These are phyloP conservation scores for Agarophyton chilense DNA, from an alignment of 23 red algal genomes.

Conservation along the genomic window DNA sequence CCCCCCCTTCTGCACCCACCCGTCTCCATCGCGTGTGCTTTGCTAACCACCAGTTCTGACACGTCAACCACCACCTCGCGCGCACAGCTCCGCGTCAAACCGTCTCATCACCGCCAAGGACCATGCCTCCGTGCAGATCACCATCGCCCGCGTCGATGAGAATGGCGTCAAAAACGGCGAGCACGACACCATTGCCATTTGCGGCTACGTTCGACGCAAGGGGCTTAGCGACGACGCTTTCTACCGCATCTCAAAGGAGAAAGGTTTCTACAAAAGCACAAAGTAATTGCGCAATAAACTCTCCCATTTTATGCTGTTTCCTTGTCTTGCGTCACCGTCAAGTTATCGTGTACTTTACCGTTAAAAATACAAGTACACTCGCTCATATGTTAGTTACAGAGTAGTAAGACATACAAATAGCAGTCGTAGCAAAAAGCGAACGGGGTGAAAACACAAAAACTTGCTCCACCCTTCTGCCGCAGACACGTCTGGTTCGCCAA, in stretches of 20 bases:
- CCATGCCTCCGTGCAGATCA: slow-evolving; percentile 97
- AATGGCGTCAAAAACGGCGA: slow-evolving; percentile 83
- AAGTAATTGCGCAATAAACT: slow-evolving; percentile 12
- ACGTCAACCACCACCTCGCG: background rate
- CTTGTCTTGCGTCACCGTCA: background rate
- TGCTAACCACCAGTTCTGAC: background rate
- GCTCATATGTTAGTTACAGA: background rate
- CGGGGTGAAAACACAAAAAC: background rate
- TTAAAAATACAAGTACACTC: background rate
- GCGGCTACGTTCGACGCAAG: slow-evolving; percentile 89
- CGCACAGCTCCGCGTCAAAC: slow-evolving; percentile 87
- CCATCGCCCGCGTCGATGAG: slow-evolving; percentile 90
- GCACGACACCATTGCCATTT: slow-evolving; percentile 88
- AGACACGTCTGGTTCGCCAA: background rate
- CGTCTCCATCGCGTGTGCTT: background rate
- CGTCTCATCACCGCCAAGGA: slow-evolving; percentile 95
- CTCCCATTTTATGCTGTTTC: too few relatives aligned
- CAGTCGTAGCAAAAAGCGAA: background rate
- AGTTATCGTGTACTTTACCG: background rate
- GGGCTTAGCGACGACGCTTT: slow-evolving; percentile 90
- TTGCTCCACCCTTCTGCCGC: background rate
- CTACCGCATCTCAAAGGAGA: slow-evolving; percentile 78
- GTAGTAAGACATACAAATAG: slow-evolving; percentile 26
- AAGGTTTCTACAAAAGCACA: slow-evolving; percentile 62
- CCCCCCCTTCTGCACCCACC: background rate